Percentiles rank a stretch among this genome's conserved stretches.
phyloP scores from a whole-genome alignment of 2,329 filamentous ascomycete species.

The Aspergillus floridensis region DNA sequence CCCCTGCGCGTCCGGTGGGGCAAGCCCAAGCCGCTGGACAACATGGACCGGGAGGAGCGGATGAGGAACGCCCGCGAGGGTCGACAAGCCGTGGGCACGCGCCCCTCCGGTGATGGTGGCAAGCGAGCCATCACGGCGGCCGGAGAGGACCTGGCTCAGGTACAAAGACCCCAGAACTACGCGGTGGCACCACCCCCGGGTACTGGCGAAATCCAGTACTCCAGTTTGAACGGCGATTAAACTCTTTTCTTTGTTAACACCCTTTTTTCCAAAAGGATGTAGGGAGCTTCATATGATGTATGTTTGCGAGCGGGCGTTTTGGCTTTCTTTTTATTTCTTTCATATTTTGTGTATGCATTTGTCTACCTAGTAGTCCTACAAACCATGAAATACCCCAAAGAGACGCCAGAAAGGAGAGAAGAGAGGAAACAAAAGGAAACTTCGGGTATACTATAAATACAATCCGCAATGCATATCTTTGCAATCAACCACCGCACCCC shows the following conservation, averaged over 20 bases:
- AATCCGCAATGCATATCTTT: slow-evolving; percentile 19
- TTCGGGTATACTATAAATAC: slow-evolving; percentile 42
- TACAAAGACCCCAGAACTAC: slow-evolving; percentile 35
- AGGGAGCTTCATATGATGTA: slow-evolving; percentile 21
- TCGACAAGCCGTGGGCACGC: slow-evolving; percentile 55
- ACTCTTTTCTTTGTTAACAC: slow-evolving; percentile 1
- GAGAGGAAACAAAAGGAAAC: slow-evolving; percentile 19
- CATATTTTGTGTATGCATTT: slow-evolving; percentile 5
- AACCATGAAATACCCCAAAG: slow-evolving; percentile 28
- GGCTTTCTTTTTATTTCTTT: too few species aligned
- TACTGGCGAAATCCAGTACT: slow-evolving; percentile 73
- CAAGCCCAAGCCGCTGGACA: slow-evolving; percentile 85
- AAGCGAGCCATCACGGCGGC: slow-evolving; percentile 36
- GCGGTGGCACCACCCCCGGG: slow-evolving; percentile 76
- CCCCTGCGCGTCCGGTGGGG: slow-evolving; percentile 90
- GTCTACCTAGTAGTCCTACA: slow-evolving; percentile 21
- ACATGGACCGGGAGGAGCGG: slow-evolving; percentile 82
- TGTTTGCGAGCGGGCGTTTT: slow-evolving; percentile 37
- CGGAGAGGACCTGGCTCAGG: slow-evolving; percentile 43
- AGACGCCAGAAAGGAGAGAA: slow-evolving; percentile 31
- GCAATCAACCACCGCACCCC: slow-evolving; percentile 4
- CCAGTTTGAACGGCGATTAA: slow-evolving; percentile 78
- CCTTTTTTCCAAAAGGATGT: slow-evolving; percentile 19
- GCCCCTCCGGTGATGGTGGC: slow-evolving; percentile 34
- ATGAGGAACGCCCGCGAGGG: slow-evolving; percentile 78